Evolutionary conservation across 495 filamentous ascomycete species (phyloP).

Genomic region (Opeltia flavorubescens): DNA sequence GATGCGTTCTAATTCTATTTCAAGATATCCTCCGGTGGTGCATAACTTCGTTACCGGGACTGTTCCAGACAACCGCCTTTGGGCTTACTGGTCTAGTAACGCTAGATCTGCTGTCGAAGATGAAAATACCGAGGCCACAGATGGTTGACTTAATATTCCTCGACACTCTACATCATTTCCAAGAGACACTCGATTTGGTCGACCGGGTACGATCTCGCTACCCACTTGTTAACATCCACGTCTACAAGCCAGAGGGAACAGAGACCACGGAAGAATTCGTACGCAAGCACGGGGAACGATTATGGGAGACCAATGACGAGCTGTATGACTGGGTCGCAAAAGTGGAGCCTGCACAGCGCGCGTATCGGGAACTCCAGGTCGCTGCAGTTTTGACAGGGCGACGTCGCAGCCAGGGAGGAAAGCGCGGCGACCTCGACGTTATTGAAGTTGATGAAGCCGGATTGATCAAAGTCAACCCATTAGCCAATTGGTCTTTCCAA

Average conservation of each 20-base stretch:
- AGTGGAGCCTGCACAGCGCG: conserved; percentile 88
- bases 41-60: conserved; percentile 73
- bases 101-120: conserved; percentile 84
- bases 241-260: conserved; percentile 70
- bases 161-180: conserved; percentile 91
- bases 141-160: conserved; percentile 88
- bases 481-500: conserved; percentile 87
- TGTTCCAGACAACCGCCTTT: conserved; percentile 96
- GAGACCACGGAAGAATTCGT: conserved; percentile 64
- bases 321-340: conserved; percentile 96
- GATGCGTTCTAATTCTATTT: conserved; percentile 9
- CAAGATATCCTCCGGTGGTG: conserved; percentile 84
- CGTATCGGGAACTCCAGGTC: conserved; percentile 77
- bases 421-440: conserved; percentile 76
- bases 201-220: conserved; percentile 65
- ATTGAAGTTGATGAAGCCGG: conserved; percentile 87
- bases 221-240: conserved; percentile 62
- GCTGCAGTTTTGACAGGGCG: conserved; percentile 92
- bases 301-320: conserved; percentile 79
- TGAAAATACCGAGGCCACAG: conserved; percentile 51
- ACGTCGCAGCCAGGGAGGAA: conserved; percentile 81
- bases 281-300: conserved; percentile 59
- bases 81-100: conserved; percentile 88
- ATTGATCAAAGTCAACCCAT: conserved; percentile 94
- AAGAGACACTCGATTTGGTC: conserved; percentile 74